Base-by-base conservation (phyloP, 768 basidiomycete species). In the Russula sp. region DNA sequence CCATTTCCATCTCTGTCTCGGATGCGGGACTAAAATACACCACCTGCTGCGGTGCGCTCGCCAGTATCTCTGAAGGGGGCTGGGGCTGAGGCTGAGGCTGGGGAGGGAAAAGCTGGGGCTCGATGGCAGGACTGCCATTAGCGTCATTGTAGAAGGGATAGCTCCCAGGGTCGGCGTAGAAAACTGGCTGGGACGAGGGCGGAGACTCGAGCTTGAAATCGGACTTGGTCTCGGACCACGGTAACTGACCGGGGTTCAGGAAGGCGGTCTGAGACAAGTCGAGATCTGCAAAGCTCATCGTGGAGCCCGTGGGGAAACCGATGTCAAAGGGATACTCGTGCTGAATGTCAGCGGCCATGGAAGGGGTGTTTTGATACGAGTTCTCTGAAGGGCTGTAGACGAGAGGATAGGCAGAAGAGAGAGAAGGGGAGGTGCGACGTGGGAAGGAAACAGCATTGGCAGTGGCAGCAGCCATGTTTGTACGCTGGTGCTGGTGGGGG, bases 251-350 rank as follows among this genome's bases (percentile, higher is more conserved):
- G 16, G 63, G 63, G 16, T 60, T 51, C 14, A 64, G 22, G 32
- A 64, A 60, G n/a, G 63, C 58, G 13, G 54, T 10, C 27, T 64
- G 63, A 13, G 63, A 45, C 11, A 64, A 22, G 22, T 64, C 63
- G 48, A 64, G 54, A 18, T 64, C 63, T 1, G 58, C 11, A 42
- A 64, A 64, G 54, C 54, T 60, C 34, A 56, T 50, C 34, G 53
- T 44, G 18, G 63, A 50, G 40, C 48, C 14, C 0, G 63, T 55
- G 40, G 63, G 0, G n/a, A 60, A 64, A 22, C 32, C 5, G 48
- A 64, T 50, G 34, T 64, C 63, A 9, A 64, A 64, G 42, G 63
- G 63, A 55, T 64, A 64, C 34, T 64, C 63, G 42, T 45, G 54
- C 35, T 60, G 63, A 8, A 64, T 45, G 35, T 64, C 63, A 4